Evolutionary conservation across 345 rosid genomes (phyloP), one percentile per base, ranked within the genome.

Genomic region (Salix arbutifolia): DNA sequence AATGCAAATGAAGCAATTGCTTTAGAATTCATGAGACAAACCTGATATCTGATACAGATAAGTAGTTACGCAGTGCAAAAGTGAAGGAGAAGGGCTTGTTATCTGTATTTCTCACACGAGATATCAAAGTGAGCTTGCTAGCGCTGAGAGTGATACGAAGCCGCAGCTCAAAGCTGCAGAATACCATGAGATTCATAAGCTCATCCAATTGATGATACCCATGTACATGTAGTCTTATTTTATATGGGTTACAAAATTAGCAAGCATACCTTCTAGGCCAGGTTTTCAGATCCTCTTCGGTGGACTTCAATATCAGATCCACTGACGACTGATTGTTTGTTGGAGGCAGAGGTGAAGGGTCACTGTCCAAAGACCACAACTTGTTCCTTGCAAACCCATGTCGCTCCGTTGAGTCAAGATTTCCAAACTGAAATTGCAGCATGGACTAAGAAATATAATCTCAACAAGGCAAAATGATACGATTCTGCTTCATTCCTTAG

Each of bases 21-120:
- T 48, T 69, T 30, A 56, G 25, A 75, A 65, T 65, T 53, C 33
- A 75, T 18, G 10, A 64, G 62, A 65, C 81, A 80, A 75, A 92
- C 99, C 99, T 92, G 87, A 95, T 89, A 83, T 95, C 99, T 5
- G 99, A 95, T 65, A 95, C 94, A 74, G 91, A 85, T 40, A 95
- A 86, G 84, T 92, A 88, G 87, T 91, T 95, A 50, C 88, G 82
- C 75, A 92, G 82, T 0, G 91, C 92, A 74, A 95, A 91, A 65
- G 86, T 89, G 79, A 92, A 95, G 33, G 94, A 88, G 89, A 92
- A 95, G 71, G 92, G 81, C 86, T 87, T 95, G 83, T 67, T 86
- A 82, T 92, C 97, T 17, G 88, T 91, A 85, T 95, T 92, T 83
- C 97, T 89, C 85, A 95, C 97, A 68, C 97, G 97, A 62, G 99